Evolutionary conservation across 2,329 filamentous ascomycete species (phyloP).

Genomic region (Aspergillus ibericus): DNA sequence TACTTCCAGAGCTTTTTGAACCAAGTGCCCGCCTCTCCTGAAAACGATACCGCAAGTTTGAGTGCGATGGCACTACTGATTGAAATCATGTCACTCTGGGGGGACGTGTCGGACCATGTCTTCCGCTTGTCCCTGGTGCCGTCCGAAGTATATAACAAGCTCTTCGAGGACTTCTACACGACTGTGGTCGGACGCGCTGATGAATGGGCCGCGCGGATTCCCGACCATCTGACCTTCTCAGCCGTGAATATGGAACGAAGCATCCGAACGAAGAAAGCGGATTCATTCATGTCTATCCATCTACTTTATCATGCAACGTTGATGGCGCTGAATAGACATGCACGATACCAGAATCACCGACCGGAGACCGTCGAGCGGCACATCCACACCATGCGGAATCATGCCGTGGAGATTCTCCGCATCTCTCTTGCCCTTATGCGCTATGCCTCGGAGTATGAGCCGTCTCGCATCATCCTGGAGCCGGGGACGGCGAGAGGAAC

Average conservation of each 20-base stretch:
- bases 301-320: slow-evolving; percentile 65
- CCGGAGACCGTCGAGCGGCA: slow-evolving; percentile 47
- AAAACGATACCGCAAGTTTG: slow-evolving; percentile 40
- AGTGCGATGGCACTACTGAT: slow-evolving; percentile 62
- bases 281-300: slow-evolving; percentile 64
- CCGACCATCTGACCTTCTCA: slow-evolving; percentile 56
- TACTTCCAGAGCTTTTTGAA: slow-evolving; percentile 59
- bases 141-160: slow-evolving; percentile 43
- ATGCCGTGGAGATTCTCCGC: slow-evolving; percentile 55
- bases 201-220: slow-evolving; percentile 60
- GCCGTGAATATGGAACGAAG: slow-evolving; percentile 59
- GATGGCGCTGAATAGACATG: slow-evolving; percentile 66
- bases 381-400: slow-evolving; percentile 51
- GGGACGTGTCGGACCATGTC: slow-evolving; percentile 61
- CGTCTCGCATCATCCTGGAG: slow-evolving; percentile 22
- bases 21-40: slow-evolving; percentile 34
- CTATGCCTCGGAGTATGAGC: slow-evolving; percentile 23
- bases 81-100: slow-evolving; percentile 65
- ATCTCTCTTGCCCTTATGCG: slow-evolving; percentile 35
- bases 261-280: slow-evolving; percentile 54
- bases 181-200: slow-evolving; percentile 54
- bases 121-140: slow-evolving; percentile 53
- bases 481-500: slow-evolving; percentile 30
- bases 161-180: slow-evolving; percentile 55
- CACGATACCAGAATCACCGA: slow-evolving; percentile 46